Base-by-base conservation (phyloP, 495 filamentous ascomycete species). In the Penicillium psychrofluorescens region DNA sequence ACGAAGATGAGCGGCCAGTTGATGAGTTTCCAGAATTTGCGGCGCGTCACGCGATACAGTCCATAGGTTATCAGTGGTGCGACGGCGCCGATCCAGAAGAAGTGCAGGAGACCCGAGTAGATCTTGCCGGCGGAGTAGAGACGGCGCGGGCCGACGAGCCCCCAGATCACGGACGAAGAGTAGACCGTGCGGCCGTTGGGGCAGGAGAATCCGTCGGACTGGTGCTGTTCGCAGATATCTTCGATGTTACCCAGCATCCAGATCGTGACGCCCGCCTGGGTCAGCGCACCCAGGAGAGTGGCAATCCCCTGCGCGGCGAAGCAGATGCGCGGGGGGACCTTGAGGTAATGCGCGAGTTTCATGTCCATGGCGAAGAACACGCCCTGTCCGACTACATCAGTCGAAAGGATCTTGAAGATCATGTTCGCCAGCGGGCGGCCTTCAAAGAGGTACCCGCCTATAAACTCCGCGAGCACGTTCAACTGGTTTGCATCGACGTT, bases 361-460 rank as follows among this genome's bases (percentile, higher is more conserved):
- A 92, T 72, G 57, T 95, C 88, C 13, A 86, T 78, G 4, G 87
- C 80, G 62, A 94, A 94, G 56, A 89, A 90, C 42, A 95, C 76
- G 30, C 88, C 88, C 64, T 95, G 86, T 6, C 84, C 81, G 1
- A 82, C 86, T 2, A 82, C 84, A 48, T 90, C 90, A 61, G 86
- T 83, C 28, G 86, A 85, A 51, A 91, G 44, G 36, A 53, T 45
- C 28, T 56, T 90, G 7, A 86, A 92, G 35, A 85, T 83, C 56
- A 92, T 92, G 34, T 91, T 86, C 79, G 91, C 91, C 53, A 94
- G 90, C 30, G 87, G 85, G 16, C 83, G 80, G 12, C 88, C 87
- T 9, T 87, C 85, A 53, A 91, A 92, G 22, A 22, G 22, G 22
- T 22, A 22, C 2, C 22, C 22, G 22, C 22, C 22, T 14, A 86